A percentile compares a stretch with the other conserved stretches of the same genome.
These are phyloP conservation scores for Metarhizium brunneum DNA, from an alignment of 2,329 filamentous ascomycete species.

Conservation along the genomic window DNA sequence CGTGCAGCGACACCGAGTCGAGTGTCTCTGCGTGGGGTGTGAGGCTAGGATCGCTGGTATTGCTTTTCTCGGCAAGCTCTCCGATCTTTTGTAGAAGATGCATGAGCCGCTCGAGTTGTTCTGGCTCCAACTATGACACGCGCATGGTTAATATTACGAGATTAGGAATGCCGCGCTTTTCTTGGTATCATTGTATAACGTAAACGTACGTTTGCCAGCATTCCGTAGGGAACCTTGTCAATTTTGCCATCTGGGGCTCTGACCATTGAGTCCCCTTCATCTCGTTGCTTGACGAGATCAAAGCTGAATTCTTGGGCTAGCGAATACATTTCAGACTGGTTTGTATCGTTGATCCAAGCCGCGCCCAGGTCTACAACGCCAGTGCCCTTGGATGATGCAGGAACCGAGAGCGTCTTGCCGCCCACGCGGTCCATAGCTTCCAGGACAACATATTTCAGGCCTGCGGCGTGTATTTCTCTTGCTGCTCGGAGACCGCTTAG, in stretches of 20 bases:
- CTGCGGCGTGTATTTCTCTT: slow-evolving; percentile 19
- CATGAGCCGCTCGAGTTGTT: neutral
- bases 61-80: neutral
- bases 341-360: too few relatives aligned
- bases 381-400: neutral
- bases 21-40: too few relatives aligned
- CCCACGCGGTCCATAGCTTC: slow-evolving; percentile 39
- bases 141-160: neutral
- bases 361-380: neutral
- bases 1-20: too few relatives aligned
- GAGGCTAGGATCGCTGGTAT: neutral
- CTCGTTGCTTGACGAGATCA: too few relatives aligned
- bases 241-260: too few relatives aligned
- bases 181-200: too few relatives aligned
- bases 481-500: slow-evolving; percentile 14
- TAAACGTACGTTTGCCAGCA: too few relatives aligned
- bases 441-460: slow-evolving; percentile 30
- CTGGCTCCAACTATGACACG: neutral
- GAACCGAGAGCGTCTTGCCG: slow-evolving; percentile 31
- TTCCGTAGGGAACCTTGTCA: too few relatives aligned
- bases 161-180: too few relatives aligned
- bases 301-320: too few relatives aligned
- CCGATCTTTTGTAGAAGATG: neutral
- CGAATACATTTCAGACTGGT: too few relatives aligned
- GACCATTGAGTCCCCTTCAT: too few relatives aligned